Percentiles rank a stretch among this genome's conserved stretches.
Evolutionary conservation across 768 basidiomycete species (phyloP).

Genomic region (Suillus variegatus): DNA sequence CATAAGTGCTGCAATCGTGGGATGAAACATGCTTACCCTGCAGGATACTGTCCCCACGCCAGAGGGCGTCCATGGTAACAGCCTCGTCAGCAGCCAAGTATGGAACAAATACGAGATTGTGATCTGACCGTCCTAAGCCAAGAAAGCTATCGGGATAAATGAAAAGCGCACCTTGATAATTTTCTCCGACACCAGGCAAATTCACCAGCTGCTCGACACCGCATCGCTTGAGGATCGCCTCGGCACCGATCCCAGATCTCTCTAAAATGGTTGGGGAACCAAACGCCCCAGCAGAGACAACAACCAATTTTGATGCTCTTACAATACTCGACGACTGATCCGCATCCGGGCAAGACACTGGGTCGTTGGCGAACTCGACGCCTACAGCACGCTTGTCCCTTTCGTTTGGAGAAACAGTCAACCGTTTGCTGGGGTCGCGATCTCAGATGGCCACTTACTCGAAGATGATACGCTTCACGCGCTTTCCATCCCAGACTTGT

Average conservation of each 20-base stretch:
- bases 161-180: constrained; percentile 18
- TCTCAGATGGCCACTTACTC: background rate
- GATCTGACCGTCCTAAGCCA: constrained; percentile 23
- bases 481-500: background rate
- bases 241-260: constrained; percentile 46
- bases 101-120: constrained; percentile 25
- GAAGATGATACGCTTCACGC: background rate
- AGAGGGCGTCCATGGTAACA: constrained; percentile 50
- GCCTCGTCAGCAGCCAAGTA: constrained; percentile 47
- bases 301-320: constrained; percentile 44
- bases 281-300: constrained; percentile 53
- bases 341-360: constrained; percentile 21
- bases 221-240: background rate
- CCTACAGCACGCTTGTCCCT: background rate
- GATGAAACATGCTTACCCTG: constrained; percentile 35
- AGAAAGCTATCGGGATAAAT: background rate
- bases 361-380: constrained; percentile 49
- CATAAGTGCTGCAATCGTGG: constrained; percentile 9
- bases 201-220: background rate
- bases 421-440: background rate
- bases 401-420: background rate
- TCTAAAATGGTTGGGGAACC: constrained; percentile 59
- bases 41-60: constrained; percentile 41
- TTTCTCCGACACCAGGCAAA: background rate
- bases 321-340: constrained; percentile 27